These are phyloP conservation scores for Lathyrus tuberosus DNA, from an alignment of 306 rosid species.

Conservation along the genomic window DNA sequence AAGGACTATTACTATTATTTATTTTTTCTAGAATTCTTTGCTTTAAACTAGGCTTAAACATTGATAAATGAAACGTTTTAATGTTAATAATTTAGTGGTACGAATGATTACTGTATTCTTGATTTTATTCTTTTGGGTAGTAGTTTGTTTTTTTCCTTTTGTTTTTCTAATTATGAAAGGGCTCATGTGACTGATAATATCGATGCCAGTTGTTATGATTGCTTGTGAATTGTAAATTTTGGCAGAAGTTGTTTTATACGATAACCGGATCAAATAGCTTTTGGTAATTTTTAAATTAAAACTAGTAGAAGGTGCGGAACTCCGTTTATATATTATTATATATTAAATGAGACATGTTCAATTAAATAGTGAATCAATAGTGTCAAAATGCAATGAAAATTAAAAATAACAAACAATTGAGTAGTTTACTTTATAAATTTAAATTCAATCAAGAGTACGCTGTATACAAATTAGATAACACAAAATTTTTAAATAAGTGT, in stretches of 20 bases:
- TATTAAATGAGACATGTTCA: no score
- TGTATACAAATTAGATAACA: no score
- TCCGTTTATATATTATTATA: no score
- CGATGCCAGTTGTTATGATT: conserved; percentile 13
- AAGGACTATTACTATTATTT: not conserved
- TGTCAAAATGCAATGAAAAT: no score
- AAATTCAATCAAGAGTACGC: no score
- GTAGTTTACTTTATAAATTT: no score
- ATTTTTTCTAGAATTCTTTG: not conserved
- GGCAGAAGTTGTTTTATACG: not conserved
- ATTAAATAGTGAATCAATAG: no score
- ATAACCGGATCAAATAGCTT: not conserved
- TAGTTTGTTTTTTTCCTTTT: conserved; percentile 10
- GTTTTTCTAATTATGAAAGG: not conserved
- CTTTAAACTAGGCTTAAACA: no score
- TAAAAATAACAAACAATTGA: no score
- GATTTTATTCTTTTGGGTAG: conserved; percentile 3
- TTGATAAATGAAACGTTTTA: not conserved
- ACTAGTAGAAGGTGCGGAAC: no score
- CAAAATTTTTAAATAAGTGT: no score
- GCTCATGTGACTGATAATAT: conserved; percentile 15
- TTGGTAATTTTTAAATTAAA: not conserved
- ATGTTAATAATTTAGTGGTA: not conserved
- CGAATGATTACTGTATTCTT: not conserved
- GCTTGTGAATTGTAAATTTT: not conserved